Conservation (phyloP, 1,284 basidiomycete species). For the Heterobasidion annosum region DNA sequence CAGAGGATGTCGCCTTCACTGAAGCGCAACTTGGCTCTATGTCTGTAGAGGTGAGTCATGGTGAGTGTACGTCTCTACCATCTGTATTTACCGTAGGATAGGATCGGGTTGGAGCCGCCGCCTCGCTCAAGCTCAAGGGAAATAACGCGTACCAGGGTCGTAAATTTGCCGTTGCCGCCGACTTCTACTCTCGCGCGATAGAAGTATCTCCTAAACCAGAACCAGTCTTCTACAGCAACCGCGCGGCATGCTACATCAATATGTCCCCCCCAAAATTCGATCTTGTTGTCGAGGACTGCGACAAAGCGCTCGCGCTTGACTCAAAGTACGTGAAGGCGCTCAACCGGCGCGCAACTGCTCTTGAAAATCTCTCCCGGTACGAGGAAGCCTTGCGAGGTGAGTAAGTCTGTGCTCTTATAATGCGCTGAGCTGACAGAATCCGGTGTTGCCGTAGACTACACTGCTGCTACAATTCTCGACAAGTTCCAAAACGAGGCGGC, state of each 20-base stretch:
- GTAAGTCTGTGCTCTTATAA: conserved; percentile 13
- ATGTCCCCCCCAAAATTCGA: conserved; percentile 80
- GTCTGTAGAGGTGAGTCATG: conserved; percentile 33
- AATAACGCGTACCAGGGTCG: conserved; percentile 84
- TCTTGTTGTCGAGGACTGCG: conserved; percentile 85
- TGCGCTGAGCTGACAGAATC: not conserved
- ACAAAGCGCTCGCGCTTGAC: conserved; percentile 83
- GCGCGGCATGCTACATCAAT: conserved; percentile 96
- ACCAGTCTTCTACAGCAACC: conserved; percentile 95
- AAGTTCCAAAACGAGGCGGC: conserved; percentile 84
- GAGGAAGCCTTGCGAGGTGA: conserved; percentile 75
- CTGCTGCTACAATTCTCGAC: conserved; percentile 91
- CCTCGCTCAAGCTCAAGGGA: conserved; percentile 80
- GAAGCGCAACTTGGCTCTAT: conserved; percentile 49
- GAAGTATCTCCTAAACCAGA: conserved; percentile 78
- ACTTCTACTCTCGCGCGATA: conserved; percentile 90
- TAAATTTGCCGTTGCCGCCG: conserved; percentile 71
- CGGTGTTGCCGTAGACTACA: conserved; percentile 63
- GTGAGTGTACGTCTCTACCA: not conserved
- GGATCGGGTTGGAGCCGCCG: conserved; percentile 74
- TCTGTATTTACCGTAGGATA: conserved; percentile 19
- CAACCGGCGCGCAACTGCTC: conserved; percentile 84
- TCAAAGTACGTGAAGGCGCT: conserved; percentile 89
- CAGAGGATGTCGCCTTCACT: conserved; percentile 33
- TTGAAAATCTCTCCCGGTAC: conserved; percentile 71